Base-by-base conservation (phyloP, 2,329 filamentous ascomycete genomes). In the Sporothrix curviconia region DNA sequence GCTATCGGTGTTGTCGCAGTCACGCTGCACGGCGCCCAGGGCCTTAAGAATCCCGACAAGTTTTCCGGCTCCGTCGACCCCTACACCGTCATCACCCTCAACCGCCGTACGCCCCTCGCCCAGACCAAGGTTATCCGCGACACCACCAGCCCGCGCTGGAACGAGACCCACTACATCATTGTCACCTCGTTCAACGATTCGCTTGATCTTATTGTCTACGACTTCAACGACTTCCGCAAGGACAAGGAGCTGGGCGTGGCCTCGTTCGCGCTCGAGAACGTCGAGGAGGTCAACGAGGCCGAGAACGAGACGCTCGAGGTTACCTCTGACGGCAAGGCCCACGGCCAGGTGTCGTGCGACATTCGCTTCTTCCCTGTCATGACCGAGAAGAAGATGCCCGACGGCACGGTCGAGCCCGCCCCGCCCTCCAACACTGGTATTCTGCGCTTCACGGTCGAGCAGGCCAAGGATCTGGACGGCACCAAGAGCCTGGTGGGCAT, bases 351-450 rank as follows among this genome's bases (percentile, higher is more conserved):
- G 12, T 83, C 86, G 56, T 85, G 84, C 56, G 94, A 97, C 68
- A 76, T 99, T 62, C 87, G 90, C 56, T 99, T 96, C 79, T 99
- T 97, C 82, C 94, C 94, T 0, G 90, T 99, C 15, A 76, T 97
- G 11, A 84, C 90, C 68, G 79, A 84, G 9, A 77, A 78, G 56
- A 88, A 84, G 66, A 76, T 88, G 12, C 82, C 85, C 19, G 89
- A 94, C 61, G 92, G 92, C 54, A 90, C 84, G 60, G 75, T 82
- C 46, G 86, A 90, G 65, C 89, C 92, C 3, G 83, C 89, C 1
- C 92, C 92, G 25, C 91, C 96, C 66, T 87, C 90, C 15, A 92
- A 92, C 67, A 95, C 92, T 19, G 95, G 94, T 77, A 96, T 99
- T 68, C 83, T 92, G 62, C 87, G 90, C 61, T 96, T 96, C 71